Percentiles rank a stretch among this genome's conserved stretches.
Conservation (phyloP, 306 rosid species). For the Vigna hirtella region DNA sequence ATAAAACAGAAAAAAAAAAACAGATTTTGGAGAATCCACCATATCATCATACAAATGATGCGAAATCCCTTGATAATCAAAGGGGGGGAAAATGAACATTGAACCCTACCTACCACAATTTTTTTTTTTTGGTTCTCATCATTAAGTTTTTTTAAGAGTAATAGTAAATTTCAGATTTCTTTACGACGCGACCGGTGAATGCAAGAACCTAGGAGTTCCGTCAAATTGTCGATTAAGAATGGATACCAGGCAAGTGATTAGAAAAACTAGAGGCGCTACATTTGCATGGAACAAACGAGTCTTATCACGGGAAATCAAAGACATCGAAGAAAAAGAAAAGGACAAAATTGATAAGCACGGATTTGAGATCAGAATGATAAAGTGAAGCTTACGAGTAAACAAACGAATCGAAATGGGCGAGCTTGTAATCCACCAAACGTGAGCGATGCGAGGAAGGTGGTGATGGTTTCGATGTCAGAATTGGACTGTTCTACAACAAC, state of each 20-base stretch:
- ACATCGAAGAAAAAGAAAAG: not conserved
- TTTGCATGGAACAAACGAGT: conserved; percentile 3
- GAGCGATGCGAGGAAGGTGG: conserved; percentile 34
- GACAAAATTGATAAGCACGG: not conserved
- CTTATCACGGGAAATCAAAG: conserved; percentile 9
- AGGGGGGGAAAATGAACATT: not conserved
- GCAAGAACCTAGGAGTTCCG: not conserved
- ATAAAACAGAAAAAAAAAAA: not conserved
- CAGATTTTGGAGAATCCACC: conserved; percentile 6
- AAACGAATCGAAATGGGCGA: conserved; percentile 25
- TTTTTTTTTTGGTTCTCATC: not conserved
- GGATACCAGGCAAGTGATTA: conserved; percentile 5
- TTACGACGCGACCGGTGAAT: not conserved
- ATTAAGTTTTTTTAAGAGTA: not conserved
- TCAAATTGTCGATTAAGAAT: not conserved
- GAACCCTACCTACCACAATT: conserved; percentile 8
- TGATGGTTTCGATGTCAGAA: conserved; percentile 25
- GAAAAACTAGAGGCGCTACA: not conserved
- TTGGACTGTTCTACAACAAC: not conserved
- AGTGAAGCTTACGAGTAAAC: conserved; percentile 37
- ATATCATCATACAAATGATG: conserved; percentile 25
- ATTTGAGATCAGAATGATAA: conserved; percentile 33
- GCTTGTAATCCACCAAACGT: conserved; percentile 18
- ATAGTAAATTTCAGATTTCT: conserved; percentile 14
- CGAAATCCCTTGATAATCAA: not conserved